Percentiles rank a stretch among this genome's conserved stretches.
phyloP scores from a whole-genome alignment of 306 rosid species.

The Cicer chorassanicum region DNA sequence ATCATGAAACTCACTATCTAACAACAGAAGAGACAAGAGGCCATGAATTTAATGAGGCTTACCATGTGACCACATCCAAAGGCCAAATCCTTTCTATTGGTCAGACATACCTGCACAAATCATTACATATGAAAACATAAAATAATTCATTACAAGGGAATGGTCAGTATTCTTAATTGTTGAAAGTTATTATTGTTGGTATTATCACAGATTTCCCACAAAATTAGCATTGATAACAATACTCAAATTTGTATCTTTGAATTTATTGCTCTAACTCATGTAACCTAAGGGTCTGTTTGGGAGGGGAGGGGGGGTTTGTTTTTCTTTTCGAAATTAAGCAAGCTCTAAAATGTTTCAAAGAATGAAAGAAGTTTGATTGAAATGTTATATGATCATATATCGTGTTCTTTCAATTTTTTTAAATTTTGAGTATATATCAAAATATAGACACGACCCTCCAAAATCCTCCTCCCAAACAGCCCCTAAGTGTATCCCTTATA shows the following conservation, averaged over 20 bases:
- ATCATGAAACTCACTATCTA: neutral
- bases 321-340: too few species aligned
- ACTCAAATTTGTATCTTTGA: neutral
- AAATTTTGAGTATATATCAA: too few species aligned
- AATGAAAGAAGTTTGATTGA: too few species aligned
- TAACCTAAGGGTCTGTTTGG: neutral
- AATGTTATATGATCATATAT: too few species aligned
- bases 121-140: conserved; percentile 24
- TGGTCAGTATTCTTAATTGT: neutral
- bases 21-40: neutral
- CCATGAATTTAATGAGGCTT: conserved; percentile 42
- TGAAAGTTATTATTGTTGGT: neutral
- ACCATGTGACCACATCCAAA: conserved; percentile 93
- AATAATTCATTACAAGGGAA: neutral
- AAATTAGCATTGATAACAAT: neutral
- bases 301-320: too few species aligned
- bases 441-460: too few species aligned
- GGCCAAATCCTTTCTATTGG: conserved; percentile 74
- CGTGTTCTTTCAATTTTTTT: too few species aligned
- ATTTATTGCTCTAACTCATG: neutral
- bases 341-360: too few species aligned
- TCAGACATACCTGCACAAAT: conserved; percentile 66
- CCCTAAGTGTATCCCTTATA: neutral
- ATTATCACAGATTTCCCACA: conserved; percentile 8
- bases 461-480: too few species aligned